Percentiles rank a stretch among this genome's conserved stretches.
Conservation (phyloP, 1,139 yeast genomes). For the Candida freyschussii region DNA sequence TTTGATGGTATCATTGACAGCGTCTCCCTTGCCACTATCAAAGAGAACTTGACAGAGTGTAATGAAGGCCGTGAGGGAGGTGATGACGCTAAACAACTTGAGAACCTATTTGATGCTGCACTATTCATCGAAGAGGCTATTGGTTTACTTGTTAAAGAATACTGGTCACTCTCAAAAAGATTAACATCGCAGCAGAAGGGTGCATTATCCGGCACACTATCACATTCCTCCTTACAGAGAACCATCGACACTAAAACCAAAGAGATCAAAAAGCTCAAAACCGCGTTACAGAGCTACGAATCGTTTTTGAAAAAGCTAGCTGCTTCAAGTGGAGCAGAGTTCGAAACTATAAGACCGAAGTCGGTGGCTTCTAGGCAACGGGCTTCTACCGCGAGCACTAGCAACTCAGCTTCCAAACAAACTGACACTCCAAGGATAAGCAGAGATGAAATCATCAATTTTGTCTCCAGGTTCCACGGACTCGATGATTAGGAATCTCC, state of each 20-base stretch:
- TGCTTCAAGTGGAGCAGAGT: too few relatives aligned
- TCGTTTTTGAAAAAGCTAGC: constrained; percentile 7
- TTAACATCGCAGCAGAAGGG: constrained; percentile 8
- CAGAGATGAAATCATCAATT: too few relatives aligned
- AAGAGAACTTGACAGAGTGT: constrained; percentile 4
- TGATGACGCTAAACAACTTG: constrained; percentile 7
- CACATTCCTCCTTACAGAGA: constrained; percentile 10
- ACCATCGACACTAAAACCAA: constrained; percentile 8
- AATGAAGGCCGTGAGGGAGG: constrained; percentile 2
- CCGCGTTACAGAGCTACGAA: constrained; percentile 10
- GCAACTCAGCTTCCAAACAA: too few relatives aligned
- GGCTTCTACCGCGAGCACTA: too few relatives aligned
- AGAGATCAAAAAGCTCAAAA: constrained; percentile 8
- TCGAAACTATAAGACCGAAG: too few relatives aligned
- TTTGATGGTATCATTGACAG: constrained; percentile 21
- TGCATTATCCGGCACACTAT: constrained; percentile 4
- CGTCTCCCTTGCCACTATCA: constrained; percentile 10
- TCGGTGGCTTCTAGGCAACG: too few relatives aligned
- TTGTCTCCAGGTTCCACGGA: too few relatives aligned
- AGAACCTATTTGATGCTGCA: constrained; percentile 11
- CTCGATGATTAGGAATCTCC: too few relatives aligned
- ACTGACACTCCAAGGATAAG: too few relatives aligned
- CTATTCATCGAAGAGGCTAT: constrained; percentile 18
- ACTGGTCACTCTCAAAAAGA: constrained; percentile 11
- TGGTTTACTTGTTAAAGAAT: constrained; percentile 13